phyloP scores from a whole-genome alignment of 306 rosid genomes.

The Cyclanthera cordifolia region DNA sequence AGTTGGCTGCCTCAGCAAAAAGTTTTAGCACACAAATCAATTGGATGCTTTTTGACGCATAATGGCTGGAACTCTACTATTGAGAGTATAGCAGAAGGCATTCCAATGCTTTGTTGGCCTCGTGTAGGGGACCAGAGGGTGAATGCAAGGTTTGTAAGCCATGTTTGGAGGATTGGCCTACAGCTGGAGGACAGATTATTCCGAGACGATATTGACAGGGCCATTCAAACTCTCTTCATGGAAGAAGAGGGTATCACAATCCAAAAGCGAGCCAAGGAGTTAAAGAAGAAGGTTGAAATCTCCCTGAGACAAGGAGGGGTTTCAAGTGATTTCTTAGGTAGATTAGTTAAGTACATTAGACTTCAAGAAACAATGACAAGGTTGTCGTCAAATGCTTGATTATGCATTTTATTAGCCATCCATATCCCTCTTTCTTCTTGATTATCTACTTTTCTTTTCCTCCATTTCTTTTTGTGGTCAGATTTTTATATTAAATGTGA shows the following conservation, averaged over 20 bases:
- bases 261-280: slow-evolving; percentile 28
- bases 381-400: slow-evolving; percentile 7
- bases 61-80: slow-evolving; percentile 67
- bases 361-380: slow-evolving; percentile 1
- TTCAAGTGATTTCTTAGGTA: slow-evolving; percentile 12
- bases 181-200: slow-evolving; percentile 27
- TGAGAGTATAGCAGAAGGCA: slow-evolving; percentile 49
- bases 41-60: slow-evolving; percentile 62
- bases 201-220: slow-evolving; percentile 37
- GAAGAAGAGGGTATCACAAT: slow-evolving; percentile 36
- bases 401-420: slow-evolving; percentile 1
- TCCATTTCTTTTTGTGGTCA: not conserved
- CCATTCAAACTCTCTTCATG: slow-evolving; percentile 26
- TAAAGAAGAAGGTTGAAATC: slow-evolving; percentile 33
- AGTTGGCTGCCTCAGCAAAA: slow-evolving; percentile 67
- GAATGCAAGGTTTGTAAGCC: slow-evolving; percentile 40
- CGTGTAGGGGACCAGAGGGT: slow-evolving; percentile 45
- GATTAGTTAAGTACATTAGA: slow-evolving; percentile 12
- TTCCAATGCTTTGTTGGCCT: slow-evolving; percentile 60
- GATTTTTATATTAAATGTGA: not conserved
- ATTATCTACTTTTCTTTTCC: not conserved
- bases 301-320: slow-evolving; percentile 22
- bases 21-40: slow-evolving; percentile 36
- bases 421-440: not conserved
- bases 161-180: slow-evolving; percentile 52